Evolutionary conservation across 257 asterid species (phyloP).

Genomic region (Solanum sitiens): DNA sequence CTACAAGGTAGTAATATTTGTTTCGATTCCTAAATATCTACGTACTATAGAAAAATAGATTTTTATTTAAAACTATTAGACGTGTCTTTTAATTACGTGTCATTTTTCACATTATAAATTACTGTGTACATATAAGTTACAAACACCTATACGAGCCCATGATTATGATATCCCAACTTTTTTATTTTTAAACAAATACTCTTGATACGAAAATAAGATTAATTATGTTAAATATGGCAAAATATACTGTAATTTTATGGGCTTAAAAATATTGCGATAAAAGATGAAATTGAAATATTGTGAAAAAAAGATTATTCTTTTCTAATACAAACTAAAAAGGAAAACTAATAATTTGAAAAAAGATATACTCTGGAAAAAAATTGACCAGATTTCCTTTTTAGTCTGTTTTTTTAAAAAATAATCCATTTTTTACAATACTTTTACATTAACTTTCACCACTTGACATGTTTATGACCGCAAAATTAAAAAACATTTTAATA

Average conservation of each 20-base stretch:
- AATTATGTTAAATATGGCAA: too few species aligned
- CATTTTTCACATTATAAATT: not conserved
- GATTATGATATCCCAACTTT: not conserved
- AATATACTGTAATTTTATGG: too few species aligned
- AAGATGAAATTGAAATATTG: not conserved
- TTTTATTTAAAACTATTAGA: not conserved
- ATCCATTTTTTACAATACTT: too few species aligned
- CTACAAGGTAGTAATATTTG: not conserved
- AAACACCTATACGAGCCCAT: not conserved
- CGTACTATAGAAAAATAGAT: not conserved
- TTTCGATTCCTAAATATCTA: not conserved
- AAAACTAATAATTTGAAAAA: too few species aligned
- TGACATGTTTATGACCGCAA: too few species aligned
- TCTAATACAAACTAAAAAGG: too few species aligned
- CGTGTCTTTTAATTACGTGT: not conserved
- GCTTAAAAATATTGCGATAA: too few species aligned
- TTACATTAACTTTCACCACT: too few species aligned
- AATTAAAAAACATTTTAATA: too few species aligned
- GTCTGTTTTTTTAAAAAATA: too few species aligned
- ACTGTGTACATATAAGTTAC: not conserved
- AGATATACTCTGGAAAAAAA: too few species aligned
- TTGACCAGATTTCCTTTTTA: too few species aligned
- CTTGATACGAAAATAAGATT: not conserved
- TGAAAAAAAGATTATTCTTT: not conserved
- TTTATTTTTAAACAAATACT: not conserved